phyloP scores from a whole-genome alignment of 805 yeast species.

The Suhomyces tanzawaensis region DNA sequence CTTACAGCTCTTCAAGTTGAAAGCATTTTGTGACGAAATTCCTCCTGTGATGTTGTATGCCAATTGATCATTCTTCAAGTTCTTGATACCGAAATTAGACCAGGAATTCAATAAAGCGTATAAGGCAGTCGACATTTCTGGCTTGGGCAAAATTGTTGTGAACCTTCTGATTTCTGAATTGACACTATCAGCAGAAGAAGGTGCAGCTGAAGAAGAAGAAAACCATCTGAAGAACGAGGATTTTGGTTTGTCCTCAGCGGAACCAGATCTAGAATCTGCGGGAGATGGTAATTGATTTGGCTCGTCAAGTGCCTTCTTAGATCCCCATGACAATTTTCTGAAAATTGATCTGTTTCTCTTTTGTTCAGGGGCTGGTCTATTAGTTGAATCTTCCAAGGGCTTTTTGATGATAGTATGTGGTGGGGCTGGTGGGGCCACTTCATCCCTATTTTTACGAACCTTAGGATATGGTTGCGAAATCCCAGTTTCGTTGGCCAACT shows the following conservation, averaged over 20 bases:
- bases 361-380: slow-evolving; percentile 20
- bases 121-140: slow-evolving; percentile 64
- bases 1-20: slow-evolving; percentile 61
- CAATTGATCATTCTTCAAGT: slow-evolving; percentile 46
- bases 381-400: slow-evolving; percentile 38
- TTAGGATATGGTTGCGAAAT: slow-evolving; percentile 19
- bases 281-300: slow-evolving; percentile 34
- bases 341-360: slow-evolving; percentile 41
- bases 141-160: slow-evolving; percentile 42
- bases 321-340: slow-evolving; percentile 52
- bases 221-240: slow-evolving; percentile 43
- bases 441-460: slow-evolving; percentile 18
- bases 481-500: slow-evolving; percentile 2
- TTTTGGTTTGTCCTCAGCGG: slow-evolving; percentile 26
- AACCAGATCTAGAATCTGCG: slow-evolving; percentile 27
- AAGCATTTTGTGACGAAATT: slow-evolving; percentile 57
- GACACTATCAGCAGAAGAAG: slow-evolving; percentile 13
- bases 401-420: slow-evolving; percentile 15
- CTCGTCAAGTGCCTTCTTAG: slow-evolving; percentile 37
- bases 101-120: slow-evolving; percentile 61
- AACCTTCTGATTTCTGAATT: slow-evolving; percentile 33
- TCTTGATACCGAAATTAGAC: slow-evolving; percentile 67
- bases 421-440: slow-evolving; percentile 12
- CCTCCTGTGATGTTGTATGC: slow-evolving; percentile 54
- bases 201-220: slow-evolving; percentile 27